Evolutionary conservation across 2,329 filamentous ascomycete genomes (phyloP).

Genomic region (Fusarium algeriense): DNA sequence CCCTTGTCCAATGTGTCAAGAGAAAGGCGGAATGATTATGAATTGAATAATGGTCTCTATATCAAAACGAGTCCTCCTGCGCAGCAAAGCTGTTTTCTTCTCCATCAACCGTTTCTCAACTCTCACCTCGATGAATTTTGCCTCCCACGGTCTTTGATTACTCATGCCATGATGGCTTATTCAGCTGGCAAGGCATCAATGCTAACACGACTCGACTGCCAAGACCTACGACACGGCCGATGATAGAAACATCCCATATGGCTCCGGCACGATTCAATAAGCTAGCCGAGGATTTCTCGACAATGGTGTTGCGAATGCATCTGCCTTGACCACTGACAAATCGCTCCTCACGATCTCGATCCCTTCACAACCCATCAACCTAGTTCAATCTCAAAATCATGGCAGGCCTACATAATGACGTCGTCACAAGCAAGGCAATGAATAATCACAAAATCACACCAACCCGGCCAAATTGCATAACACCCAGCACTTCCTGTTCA

Average conservation of each 20-base stretch:
- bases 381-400: not conserved
- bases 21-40: not conserved
- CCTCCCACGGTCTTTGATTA: not conserved
- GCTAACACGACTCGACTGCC: not conserved
- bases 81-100: not conserved
- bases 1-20: not conserved
- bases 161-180: not conserved
- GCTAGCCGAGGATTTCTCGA: rapidly evolving
- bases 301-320: not conserved
- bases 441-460: not conserved
- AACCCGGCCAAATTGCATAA: not conserved
- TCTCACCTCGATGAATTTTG: not conserved
- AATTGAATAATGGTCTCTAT: not conserved
- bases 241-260: not conserved
- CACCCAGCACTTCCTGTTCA: not conserved
- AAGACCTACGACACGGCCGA: not conserved
- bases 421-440: not conserved
- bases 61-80: not conserved
- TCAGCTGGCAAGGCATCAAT: not conserved
- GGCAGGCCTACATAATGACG: not conserved
- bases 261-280: not conserved
- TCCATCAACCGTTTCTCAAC: rapidly evolving
- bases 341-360: not conserved
- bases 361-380: not conserved
- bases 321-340: not conserved